Percentiles rank a stretch among this genome's conserved stretches.
Evolutionary conservation across 768 basidiomycete genomes (phyloP).

Genomic region (Pseudohyphozyma bogoriensis): DNA sequence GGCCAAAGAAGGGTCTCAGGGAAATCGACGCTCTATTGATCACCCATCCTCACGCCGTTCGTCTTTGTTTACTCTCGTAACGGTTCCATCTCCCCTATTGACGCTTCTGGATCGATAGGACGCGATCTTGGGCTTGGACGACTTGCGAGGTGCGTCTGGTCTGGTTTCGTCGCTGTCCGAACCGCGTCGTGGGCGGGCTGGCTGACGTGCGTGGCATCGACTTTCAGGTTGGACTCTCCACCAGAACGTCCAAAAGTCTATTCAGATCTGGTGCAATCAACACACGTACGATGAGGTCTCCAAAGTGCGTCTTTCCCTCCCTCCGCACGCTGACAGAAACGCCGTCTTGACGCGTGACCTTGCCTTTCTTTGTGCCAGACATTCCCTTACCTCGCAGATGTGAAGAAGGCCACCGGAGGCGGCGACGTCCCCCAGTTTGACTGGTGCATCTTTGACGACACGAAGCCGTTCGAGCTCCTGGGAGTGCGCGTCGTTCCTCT

Average conservation of each 20-base stretch:
- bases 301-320: slow-evolving; percentile 31
- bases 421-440: neutral
- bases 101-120: slow-evolving; percentile 28
- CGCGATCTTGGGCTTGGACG: slow-evolving; percentile 84
- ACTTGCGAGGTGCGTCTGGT: slow-evolving; percentile 55
- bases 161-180: neutral
- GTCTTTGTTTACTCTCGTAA: neutral
- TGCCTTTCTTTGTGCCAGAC: slow-evolving; percentile 33
- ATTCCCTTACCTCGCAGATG: slow-evolving; percentile 73
- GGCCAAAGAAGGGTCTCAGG: slow-evolving; percentile 64
- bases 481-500: slow-evolving; percentile 37
- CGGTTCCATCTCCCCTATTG: slow-evolving; percentile 20
- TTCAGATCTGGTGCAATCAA: slow-evolving; percentile 62
- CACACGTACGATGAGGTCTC: slow-evolving; percentile 58
- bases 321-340: no score
- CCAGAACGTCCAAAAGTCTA: slow-evolving; percentile 54
- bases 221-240: slow-evolving; percentile 62
- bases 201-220: no score
- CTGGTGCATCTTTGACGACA: neutral
- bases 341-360: neutral
- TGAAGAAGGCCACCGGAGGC: slow-evolving; percentile 55
- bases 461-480: slow-evolving; percentile 23
- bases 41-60: slow-evolving; percentile 72
- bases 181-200: neutral
- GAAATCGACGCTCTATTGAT: slow-evolving; percentile 65